Evolutionary conservation across 2,329 filamentous ascomycete species (phyloP).

Genomic region (Alternaria dauci): DNA sequence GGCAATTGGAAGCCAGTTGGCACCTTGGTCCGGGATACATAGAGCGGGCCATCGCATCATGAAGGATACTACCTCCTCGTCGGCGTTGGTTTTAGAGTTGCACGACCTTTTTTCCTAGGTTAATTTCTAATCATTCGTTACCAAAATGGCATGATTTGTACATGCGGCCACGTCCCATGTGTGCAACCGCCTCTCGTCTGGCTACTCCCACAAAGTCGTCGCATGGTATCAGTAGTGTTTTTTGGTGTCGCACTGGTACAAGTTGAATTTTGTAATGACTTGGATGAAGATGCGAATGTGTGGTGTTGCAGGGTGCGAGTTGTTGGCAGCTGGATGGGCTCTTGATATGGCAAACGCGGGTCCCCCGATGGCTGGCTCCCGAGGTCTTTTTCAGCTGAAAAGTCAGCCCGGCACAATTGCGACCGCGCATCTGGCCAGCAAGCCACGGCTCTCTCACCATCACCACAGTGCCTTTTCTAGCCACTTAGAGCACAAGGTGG

Average conservation of each 20-base stretch:
- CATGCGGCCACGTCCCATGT: background rate
- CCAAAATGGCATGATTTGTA: background rate
- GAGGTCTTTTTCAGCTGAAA: background rate
- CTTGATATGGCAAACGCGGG: background rate
- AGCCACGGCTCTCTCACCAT: background rate
- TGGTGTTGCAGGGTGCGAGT: background rate
- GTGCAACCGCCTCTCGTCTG: background rate
- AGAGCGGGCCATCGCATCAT: constrained; percentile 13
- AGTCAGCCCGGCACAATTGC: background rate
- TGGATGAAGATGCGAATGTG: background rate
- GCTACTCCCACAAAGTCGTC: accelerated
- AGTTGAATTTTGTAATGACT: background rate
- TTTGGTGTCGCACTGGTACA: background rate
- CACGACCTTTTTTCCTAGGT: constrained; percentile 3
- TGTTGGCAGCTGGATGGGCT: background rate
- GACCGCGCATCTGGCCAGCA: constrained; percentile 3
- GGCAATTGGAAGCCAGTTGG: constrained; percentile 18
- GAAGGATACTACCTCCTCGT: constrained; percentile 5
- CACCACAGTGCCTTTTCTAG: background rate
- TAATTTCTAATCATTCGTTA: constrained; percentile 17
- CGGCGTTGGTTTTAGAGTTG: constrained; percentile 8
- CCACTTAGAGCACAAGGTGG: background rate
- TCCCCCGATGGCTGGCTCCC: background rate
- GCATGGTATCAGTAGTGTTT: background rate
- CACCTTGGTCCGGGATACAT: constrained; percentile 12